A percentile compares a stretch with the other conserved stretches of the same genome.
These are phyloP conservation scores for Penicillium ucsense DNA, from an alignment of 495 filamentous ascomycete genomes.

Conservation along the genomic window DNA sequence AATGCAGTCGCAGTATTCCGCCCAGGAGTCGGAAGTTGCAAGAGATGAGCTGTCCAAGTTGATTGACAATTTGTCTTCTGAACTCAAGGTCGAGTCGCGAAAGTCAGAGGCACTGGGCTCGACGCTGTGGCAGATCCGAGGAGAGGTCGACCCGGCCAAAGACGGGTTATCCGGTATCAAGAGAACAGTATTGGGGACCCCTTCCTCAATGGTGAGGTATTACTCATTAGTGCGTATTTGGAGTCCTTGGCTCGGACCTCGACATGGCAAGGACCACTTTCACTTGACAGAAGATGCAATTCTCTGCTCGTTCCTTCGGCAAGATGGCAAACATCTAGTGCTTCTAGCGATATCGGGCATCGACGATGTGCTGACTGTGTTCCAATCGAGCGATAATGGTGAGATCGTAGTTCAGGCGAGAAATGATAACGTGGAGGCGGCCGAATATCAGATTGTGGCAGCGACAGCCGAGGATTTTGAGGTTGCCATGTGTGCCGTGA, in stretches of 20 bases:
- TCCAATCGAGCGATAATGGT: constrained; percentile 57
- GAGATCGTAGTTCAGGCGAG: constrained; percentile 57
- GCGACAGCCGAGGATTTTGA: constrained; percentile 70
- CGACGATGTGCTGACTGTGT: constrained; percentile 58
- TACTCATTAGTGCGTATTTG: constrained; percentile 73
- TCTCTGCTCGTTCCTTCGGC: constrained; percentile 68
- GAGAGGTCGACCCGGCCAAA: constrained; percentile 41
- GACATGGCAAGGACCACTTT: constrained; percentile 65
- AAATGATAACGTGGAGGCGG: constrained; percentile 52
- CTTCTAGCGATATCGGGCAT: constrained; percentile 72
- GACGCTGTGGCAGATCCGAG: constrained; percentile 58
- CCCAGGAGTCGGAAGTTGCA: neutral
- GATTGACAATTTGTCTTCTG: constrained; percentile 48
- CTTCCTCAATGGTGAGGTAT: constrained; percentile 50
- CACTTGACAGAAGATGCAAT: constrained; percentile 66
- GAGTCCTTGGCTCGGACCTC: constrained; percentile 77
- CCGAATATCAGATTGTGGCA: constrained; percentile 55
- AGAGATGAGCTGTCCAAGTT: constrained; percentile 45
- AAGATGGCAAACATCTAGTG: constrained; percentile 69
- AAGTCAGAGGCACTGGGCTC: constrained; percentile 62
- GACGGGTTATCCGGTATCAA: constrained; percentile 46
- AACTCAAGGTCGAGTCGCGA: constrained; percentile 45
- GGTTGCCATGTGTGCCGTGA: constrained; percentile 64
- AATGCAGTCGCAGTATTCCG: too few species aligned
- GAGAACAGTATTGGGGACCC: constrained; percentile 51